phyloP scores from a whole-genome alignment of 495 filamentous ascomycete genomes.

The Staphylotrichum longicolle region DNA sequence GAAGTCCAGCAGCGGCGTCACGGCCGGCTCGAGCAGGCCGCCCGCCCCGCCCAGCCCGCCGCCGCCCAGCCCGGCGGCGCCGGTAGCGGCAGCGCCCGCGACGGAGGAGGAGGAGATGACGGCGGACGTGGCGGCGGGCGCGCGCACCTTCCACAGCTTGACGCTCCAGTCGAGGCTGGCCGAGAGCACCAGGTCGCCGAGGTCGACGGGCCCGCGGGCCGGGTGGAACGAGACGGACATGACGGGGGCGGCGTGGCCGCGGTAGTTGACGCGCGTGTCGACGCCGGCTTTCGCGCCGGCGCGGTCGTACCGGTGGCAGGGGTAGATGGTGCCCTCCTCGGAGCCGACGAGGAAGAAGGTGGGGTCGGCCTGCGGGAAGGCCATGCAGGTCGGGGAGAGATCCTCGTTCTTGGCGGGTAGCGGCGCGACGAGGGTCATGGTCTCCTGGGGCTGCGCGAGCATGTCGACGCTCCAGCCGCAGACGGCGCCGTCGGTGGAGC shows the following conservation, averaged over 20 bases:
- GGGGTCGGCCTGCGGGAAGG: slow-evolving; percentile 91
- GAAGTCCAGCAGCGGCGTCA: slow-evolving; percentile 80
- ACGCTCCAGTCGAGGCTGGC: slow-evolving; percentile 92
- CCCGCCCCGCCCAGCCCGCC: neutral
- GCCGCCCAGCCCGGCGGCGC: slow-evolving; percentile 28
- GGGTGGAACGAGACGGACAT: slow-evolving; percentile 97
- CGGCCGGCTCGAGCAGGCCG: slow-evolving; percentile 36
- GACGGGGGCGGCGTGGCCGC: slow-evolving; percentile 86
- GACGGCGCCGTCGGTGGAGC: slow-evolving; percentile 92
- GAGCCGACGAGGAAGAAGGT: slow-evolving; percentile 97
- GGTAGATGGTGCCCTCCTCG: slow-evolving; percentile 92
- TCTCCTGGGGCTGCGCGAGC: slow-evolving; percentile 92
- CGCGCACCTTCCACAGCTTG: slow-evolving; percentile 90
- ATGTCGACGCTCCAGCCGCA: slow-evolving; percentile 97
- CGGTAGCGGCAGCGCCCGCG: slow-evolving; percentile 45
- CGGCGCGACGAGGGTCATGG: slow-evolving; percentile 80
- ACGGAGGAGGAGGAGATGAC: slow-evolving; percentile 29
- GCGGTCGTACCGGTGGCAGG: slow-evolving; percentile 94
- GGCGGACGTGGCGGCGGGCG: slow-evolving; percentile 64
- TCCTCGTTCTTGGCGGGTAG: slow-evolving; percentile 89
- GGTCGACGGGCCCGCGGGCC: slow-evolving; percentile 81
- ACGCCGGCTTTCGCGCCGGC: slow-evolving; percentile 95
- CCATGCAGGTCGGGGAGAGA: slow-evolving; percentile 92
- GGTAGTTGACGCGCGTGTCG: slow-evolving; percentile 78
- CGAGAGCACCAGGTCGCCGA: slow-evolving; percentile 90